Base-by-base conservation (phyloP, 495 filamentous ascomycete genomes). In the Trichoderma gamsii region DNA sequence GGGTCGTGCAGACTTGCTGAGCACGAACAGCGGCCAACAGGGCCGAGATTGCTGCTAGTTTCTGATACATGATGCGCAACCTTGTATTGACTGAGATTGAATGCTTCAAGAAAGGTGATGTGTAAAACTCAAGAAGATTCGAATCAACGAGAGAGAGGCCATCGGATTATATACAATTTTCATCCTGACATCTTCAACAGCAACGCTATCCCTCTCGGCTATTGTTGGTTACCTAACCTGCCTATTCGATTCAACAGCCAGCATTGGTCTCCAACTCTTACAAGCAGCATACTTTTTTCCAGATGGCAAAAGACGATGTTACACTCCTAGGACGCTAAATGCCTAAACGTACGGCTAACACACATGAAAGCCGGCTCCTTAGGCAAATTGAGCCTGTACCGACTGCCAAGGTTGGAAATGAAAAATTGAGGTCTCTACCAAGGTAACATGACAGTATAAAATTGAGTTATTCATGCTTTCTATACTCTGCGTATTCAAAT, bases 1-100 rank as follows among this genome's bases (percentile, higher is more conserved):
- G 80, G 71, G 80, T 68, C n/a, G 77, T 83, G 76, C 86, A 86
- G 65, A 80, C 82, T 74, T 86, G 79, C 78, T 90, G 88, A 70
- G 79, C 81, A 29, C 74, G 68, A 69, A 78, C 79, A 43, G 75
- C 63, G 68, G 78, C 78, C 71, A 82, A 73, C 43, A 84, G 74
- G 77, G 79, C 79, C 63, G 80, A 76, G 65, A 76, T 71, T 64
- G 74, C 67, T n/a, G 56, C 56, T 25, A 61, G 18, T 32, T 61
- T 61, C 56, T 32, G 56, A 32, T 61, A 61, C 56, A 61, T 61
- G 27, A 61, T 61, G 56, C 11, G 16, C 56, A 61, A 32, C 29
- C 27, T 18, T 29, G 11, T 23, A 9, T 32, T 32, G 25, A 61
- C 56, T 32, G 25, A 15, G 23, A 29, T 32, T 3, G 11, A 35